Conservation (phyloP, 2,329 filamentous ascomycete genomes). For the Bipolaris oryzae region DNA sequence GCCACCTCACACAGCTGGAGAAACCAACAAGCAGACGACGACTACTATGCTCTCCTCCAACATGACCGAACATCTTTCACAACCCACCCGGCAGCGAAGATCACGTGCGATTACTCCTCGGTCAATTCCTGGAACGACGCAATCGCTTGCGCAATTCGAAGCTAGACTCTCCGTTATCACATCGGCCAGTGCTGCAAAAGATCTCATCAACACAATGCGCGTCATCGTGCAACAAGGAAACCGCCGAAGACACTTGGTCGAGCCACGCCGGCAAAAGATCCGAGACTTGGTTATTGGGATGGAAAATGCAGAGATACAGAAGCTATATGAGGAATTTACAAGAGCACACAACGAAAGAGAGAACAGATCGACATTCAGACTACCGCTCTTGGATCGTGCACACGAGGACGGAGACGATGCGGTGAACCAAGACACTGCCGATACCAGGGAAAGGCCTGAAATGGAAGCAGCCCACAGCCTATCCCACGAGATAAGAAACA, state of each 20-base stretch:
- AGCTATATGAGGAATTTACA: neutral
- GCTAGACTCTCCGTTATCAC: neutral
- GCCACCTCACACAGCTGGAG: neutral
- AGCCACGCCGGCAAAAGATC: neutral
- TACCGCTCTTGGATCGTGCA: constrained; percentile 7
- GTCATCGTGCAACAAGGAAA: neutral
- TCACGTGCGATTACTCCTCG: neutral
- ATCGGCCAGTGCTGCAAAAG: neutral
- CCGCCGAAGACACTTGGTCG: neutral
- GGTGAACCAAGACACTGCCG: neutral
- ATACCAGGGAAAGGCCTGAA: neutral
- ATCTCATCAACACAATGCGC: neutral
- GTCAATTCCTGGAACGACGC: neutral
- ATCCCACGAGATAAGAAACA: neutral
- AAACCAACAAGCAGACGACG: neutral
- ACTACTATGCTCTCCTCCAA: neutral
- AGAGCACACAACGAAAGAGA: neutral
- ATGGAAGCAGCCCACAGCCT: too few relatives aligned
- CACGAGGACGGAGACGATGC: neutral
- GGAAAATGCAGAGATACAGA: neutral
- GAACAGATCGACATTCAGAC: neutral
- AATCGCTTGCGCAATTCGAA: neutral
- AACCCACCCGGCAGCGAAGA: neutral
- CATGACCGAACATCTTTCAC: neutral
- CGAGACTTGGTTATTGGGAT: neutral